These are phyloP conservation scores for Chlamydomonas incerta DNA, from an alignment of 139 green algal genomes.

Conservation along the genomic window DNA sequence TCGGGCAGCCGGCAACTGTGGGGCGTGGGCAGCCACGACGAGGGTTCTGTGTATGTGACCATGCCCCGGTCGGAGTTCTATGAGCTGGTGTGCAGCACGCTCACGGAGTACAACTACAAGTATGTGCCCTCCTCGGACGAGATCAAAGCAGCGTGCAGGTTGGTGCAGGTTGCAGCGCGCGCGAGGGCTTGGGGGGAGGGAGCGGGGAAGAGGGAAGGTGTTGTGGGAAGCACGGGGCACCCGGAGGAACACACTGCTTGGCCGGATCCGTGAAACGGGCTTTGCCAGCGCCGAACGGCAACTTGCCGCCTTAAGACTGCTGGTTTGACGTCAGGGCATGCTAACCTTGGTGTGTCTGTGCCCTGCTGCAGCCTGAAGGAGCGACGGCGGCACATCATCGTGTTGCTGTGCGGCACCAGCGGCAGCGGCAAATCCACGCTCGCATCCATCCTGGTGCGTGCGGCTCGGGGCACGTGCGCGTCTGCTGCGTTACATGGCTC, in stretches of 20 bases:
- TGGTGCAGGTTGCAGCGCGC: neutral
- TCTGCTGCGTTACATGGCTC: too few species aligned
- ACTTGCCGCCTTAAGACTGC: neutral
- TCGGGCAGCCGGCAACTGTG: slow-evolving; percentile 17
- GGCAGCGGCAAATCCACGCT: slow-evolving; percentile 96
- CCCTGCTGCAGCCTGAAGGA: slow-evolving; percentile 66
- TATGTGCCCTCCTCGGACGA: slow-evolving; percentile 55
- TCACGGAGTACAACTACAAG: slow-evolving; percentile 61
- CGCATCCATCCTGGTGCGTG: slow-evolving; percentile 81
- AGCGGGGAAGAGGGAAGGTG: too few species aligned
- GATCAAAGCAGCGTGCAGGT: slow-evolving; percentile 65
- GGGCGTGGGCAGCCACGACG: neutral
- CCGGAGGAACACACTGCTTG: too few species aligned
- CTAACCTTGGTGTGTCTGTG: too few species aligned
- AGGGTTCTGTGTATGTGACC: slow-evolving; percentile 22
- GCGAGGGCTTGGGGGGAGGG: neutral
- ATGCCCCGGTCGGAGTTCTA: slow-evolving; percentile 58
- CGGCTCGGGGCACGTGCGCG: too few species aligned
- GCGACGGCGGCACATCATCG: slow-evolving; percentile 67
- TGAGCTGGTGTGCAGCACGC: slow-evolving; percentile 52
- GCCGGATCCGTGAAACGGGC: too few species aligned
- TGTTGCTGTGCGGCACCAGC: slow-evolving; percentile 91
- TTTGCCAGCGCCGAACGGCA: too few species aligned
- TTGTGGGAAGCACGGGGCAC: too few species aligned
- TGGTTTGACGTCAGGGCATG: too few species aligned